Percentiles rank a stretch among this genome's conserved stretches.
Evolutionary conservation across 2,329 filamentous ascomycete species (phyloP).

Genomic region (Colletotrichum sidae): DNA sequence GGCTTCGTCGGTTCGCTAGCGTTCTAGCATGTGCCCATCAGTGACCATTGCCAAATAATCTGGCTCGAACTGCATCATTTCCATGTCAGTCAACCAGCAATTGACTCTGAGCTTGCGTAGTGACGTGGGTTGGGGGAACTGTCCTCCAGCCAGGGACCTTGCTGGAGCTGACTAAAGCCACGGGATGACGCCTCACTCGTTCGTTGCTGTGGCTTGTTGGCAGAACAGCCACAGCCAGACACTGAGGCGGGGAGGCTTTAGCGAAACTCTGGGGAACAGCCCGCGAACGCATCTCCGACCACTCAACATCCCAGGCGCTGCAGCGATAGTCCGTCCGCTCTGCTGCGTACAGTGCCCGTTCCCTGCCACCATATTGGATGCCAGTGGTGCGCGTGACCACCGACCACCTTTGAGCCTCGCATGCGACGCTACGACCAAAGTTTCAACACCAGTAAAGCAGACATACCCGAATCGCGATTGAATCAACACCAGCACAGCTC

Average conservation of each 20-base stretch:
- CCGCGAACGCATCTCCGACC: slow-evolving; percentile 23
- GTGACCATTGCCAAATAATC: background rate
- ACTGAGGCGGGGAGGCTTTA: slow-evolving; percentile 29
- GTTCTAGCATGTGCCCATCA: background rate
- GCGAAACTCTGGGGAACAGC: slow-evolving; percentile 34
- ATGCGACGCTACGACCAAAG: background rate
- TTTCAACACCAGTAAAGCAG: background rate
- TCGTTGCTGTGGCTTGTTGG: background rate
- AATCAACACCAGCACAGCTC: slow-evolving; percentile 6
- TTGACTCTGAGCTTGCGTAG: slow-evolving; percentile 17
- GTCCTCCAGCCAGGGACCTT: background rate
- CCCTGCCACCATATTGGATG: slow-evolving; percentile 15
- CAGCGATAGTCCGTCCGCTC: background rate
- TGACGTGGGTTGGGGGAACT: slow-evolving; percentile 21
- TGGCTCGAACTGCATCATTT: slow-evolving; percentile 18
- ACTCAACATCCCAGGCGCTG: slow-evolving; percentile 12
- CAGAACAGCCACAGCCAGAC: slow-evolving; percentile 6
- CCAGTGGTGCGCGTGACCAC: slow-evolving; percentile 16
- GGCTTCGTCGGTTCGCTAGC: background rate
- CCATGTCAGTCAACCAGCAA: slow-evolving; percentile 15
- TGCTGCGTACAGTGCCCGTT: background rate
- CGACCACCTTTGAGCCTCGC: background rate
- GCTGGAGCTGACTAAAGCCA: background rate
- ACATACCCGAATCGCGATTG: background rate
- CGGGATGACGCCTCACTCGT: background rate